Evolutionary conservation across 140 eudicot species (phyloP).

Genomic region (Oenanthe javanica): DNA sequence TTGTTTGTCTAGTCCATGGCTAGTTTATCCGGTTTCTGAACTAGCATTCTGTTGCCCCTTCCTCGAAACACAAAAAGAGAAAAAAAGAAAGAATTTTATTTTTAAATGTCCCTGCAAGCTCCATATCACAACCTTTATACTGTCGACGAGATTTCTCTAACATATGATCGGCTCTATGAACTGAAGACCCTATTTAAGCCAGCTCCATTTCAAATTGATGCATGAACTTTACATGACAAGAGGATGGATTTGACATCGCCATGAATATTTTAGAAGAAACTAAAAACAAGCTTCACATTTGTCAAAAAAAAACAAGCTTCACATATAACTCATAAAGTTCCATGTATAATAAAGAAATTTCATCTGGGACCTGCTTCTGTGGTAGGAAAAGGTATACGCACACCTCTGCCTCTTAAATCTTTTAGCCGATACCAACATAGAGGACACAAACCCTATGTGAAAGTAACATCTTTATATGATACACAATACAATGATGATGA

Average conservation of each 20-base stretch:
- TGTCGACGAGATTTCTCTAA: background rate
- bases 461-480: background rate
- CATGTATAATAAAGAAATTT: background rate
- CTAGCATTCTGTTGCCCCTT: background rate
- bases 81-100: background rate
- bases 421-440: background rate
- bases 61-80: background rate
- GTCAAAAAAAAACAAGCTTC: too few species aligned
- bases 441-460: background rate
- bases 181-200: background rate
- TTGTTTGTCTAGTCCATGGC: background rate
- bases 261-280: background rate
- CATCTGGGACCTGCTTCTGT: background rate
- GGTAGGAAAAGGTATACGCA: background rate
- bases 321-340: background rate
- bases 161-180: background rate
- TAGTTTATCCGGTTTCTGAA: background rate
- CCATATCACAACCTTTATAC: background rate
- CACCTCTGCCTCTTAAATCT: background rate
- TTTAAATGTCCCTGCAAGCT: background rate
- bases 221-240: background rate
- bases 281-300: too few species aligned
- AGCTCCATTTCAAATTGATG: background rate
- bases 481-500: background rate
- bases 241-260: background rate